These are phyloP conservation scores for Eucalyptus fibrosa DNA, from an alignment of 345 rosid genomes.

Conservation along the genomic window DNA sequence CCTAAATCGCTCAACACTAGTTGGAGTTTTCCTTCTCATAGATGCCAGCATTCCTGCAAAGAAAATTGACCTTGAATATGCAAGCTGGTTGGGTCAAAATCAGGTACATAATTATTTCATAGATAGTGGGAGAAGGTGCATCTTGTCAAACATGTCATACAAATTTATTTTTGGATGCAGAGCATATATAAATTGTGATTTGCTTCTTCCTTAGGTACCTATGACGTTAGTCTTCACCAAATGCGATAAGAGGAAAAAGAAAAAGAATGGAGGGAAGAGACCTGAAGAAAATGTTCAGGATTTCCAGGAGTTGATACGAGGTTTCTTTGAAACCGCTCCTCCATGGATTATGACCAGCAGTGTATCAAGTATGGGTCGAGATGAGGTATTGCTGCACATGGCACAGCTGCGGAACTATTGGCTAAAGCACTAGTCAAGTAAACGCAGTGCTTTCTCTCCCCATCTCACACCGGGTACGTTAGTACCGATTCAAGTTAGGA, in stretches of 20 bases:
- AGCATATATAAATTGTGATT: neutral
- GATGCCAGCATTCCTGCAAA: conserved; percentile 95
- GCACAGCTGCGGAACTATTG: conserved; percentile 94
- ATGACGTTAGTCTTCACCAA: conserved; percentile 93
- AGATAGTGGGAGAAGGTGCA: neutral
- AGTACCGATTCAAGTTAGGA: neutral
- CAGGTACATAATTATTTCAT: conserved; percentile 33
- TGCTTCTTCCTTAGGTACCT: conserved; percentile 46
- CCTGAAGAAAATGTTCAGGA: conserved; percentile 71
- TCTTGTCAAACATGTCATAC: neutral
- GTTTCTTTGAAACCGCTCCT: conserved; percentile 71
- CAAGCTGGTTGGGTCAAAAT: conserved; percentile 95
- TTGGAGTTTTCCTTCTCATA: conserved; percentile 78
- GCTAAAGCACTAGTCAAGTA: conserved; percentile 49
- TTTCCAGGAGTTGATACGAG: conserved; percentile 68
- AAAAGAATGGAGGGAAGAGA: conserved; percentile 77
- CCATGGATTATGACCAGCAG: conserved; percentile 99
- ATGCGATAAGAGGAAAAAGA: conserved; percentile 96
- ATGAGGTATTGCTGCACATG: conserved; percentile 90
- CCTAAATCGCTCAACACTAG: conserved; percentile 70
- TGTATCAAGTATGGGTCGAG: conserved; percentile 91
- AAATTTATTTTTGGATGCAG: neutral
- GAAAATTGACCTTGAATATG: conserved; percentile 85
- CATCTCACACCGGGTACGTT: fast-evolving
- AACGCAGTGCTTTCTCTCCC: neutral